phyloP scores from a whole-genome alignment of 148 eudicot species.

The Camellia lanceoleosa region DNA sequence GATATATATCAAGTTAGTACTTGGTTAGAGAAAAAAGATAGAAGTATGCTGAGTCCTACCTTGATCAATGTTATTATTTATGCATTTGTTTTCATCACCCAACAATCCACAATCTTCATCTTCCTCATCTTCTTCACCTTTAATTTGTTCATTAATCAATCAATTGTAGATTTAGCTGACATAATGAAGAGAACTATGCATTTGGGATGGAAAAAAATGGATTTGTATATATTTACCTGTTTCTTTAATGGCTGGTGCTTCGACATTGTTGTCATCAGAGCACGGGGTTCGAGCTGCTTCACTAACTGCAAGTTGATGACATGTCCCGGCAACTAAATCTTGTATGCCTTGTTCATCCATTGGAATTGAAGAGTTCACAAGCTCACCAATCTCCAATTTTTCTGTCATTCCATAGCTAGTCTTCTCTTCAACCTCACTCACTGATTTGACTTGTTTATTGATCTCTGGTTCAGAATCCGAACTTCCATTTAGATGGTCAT shows the following conservation, averaged over 20 bases:
- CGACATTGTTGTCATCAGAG: slow-evolving; percentile 1
- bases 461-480: not conserved
- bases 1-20: not conserved
- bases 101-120: not conserved
- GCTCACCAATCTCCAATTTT: slow-evolving; percentile 11
- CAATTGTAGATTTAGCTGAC: not conserved
- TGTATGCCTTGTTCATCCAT: slow-evolving; percentile 13
- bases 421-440: not conserved
- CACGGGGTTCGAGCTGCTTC: slow-evolving; percentile 11
- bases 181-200: not conserved
- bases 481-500: not conserved
- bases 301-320: slow-evolving; percentile 2
- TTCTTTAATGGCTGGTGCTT: not conserved
- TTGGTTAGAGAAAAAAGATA: not conserved
- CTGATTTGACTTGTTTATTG: not conserved
- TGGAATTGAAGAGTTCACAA: slow-evolving; percentile 16
- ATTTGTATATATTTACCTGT: not conserved
- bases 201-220: not conserved
- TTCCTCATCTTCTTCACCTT: slow-evolving; percentile 16
- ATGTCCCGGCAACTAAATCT: slow-evolving; percentile 9
- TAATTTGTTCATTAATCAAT: not conserved
- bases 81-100: slow-evolving; percentile 2
- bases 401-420: not conserved
- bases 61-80: slow-evolving; percentile 12
- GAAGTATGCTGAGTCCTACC: slow-evolving; percentile 8